A percentile compares a stretch with the other conserved stretches of the same genome.
These are phyloP conservation scores for Podaxis sp. DNA, from an alignment of 768 basidiomycete species.

Conservation along the genomic window DNA sequence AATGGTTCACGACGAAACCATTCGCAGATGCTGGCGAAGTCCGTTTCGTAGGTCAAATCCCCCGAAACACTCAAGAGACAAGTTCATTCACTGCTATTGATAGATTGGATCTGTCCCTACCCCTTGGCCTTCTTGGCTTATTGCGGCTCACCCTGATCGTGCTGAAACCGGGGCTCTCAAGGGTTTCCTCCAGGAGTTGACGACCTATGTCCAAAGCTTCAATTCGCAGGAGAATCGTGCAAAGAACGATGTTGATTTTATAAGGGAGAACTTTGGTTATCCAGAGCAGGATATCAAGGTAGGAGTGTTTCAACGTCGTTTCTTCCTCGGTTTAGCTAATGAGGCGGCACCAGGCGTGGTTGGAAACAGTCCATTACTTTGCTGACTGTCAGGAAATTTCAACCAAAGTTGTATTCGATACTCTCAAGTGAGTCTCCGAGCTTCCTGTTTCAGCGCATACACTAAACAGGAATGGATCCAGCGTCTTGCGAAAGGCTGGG, in stretches of 20 bases:
- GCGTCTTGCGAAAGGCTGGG: slow-evolving; percentile 16
- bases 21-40: slow-evolving; percentile 77
- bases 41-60: slow-evolving; percentile 65
- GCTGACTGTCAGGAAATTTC: slow-evolving; percentile 63
- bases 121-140: slow-evolving; percentile 97
- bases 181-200: slow-evolving; percentile 63
- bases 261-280: slow-evolving; percentile 79
- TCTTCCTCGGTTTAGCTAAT: background rate
- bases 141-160: slow-evolving; percentile 80
- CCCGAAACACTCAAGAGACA: background rate
- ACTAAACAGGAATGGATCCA: background rate
- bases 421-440: slow-evolving; percentile 54
- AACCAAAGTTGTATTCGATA: slow-evolving; percentile 63
- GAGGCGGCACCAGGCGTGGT: slow-evolving; percentile 62
- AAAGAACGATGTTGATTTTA: slow-evolving; percentile 68
- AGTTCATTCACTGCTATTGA: background rate
- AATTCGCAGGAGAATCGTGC: slow-evolving; percentile 56
- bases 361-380: slow-evolving; percentile 77
- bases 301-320: background rate
- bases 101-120: slow-evolving; percentile 86
- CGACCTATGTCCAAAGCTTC: slow-evolving; percentile 67
- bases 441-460: background rate
- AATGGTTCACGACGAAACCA: slow-evolving; percentile 81
- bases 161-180: slow-evolving; percentile 49
- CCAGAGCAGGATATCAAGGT: slow-evolving; percentile 80